A percentile compares a stretch with the other conserved stretches of the same genome.
phyloP scores from a whole-genome alignment of 768 basidiomycete genomes.

The Dioszegia hungarica region DNA sequence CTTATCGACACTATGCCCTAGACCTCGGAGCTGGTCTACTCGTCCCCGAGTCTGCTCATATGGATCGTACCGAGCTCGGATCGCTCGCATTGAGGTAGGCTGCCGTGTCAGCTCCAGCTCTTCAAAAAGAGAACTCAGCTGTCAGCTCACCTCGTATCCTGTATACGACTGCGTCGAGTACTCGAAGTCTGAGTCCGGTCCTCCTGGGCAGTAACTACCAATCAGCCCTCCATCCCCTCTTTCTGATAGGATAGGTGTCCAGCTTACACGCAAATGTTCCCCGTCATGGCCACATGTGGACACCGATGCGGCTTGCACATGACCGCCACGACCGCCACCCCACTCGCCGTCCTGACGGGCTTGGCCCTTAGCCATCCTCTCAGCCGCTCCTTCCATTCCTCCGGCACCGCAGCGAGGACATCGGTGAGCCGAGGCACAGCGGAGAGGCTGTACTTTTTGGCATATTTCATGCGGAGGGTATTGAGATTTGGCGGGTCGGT shows the following conservation, averaged over 20 bases:
- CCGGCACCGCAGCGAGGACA: conserved; percentile 96
- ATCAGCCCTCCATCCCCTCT: too few species aligned
- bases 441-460: conserved; percentile 81
- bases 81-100: conserved; percentile 98
- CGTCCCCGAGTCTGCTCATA: conserved; percentile 95
- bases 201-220: conserved; percentile 94
- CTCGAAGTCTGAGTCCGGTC: conserved; percentile 98
- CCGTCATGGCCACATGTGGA: conserved; percentile 99
- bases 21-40: conserved; percentile 86
- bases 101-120: too few species aligned
- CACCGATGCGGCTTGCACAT: conserved; percentile 99
- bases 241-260: neutral
- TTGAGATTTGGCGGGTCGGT: conserved; percentile 77
- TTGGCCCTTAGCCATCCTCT: conserved; percentile 85
- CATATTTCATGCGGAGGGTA: conserved; percentile 75
- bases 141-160: conserved; percentile 47
- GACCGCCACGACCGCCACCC: conserved; percentile 98
- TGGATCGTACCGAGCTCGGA: conserved; percentile 91
- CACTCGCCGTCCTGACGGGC: conserved; percentile 93
- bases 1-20: conserved; percentile 98
- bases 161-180: conserved; percentile 74
- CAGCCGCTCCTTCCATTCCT: conserved; percentile 89
- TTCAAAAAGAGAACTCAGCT: too few species aligned
- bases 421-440: conserved; percentile 91
- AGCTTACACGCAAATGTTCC: conserved; percentile 93